phyloP scores from a whole-genome alignment of 2,329 filamentous ascomycete species.

The Ceratocystis lukuohia region DNA sequence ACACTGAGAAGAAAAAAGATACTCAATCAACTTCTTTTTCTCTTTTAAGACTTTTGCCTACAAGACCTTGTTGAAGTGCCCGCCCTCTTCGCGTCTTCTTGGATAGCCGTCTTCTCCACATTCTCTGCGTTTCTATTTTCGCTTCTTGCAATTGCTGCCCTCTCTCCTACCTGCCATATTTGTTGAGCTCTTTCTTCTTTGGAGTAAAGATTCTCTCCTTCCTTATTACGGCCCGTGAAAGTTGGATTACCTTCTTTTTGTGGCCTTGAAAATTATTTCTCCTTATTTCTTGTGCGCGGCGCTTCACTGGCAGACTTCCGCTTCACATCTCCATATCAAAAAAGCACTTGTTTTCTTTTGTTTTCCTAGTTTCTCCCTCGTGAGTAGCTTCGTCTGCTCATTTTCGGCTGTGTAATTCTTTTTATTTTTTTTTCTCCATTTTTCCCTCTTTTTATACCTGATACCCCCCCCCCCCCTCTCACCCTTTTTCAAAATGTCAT shows the following conservation, averaged over 20 bases:
- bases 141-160: slow-evolving; percentile 6
- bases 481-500: slow-evolving; percentile 24
- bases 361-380: background rate
- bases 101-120: slow-evolving; percentile 12
- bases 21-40: background rate
- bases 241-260: background rate
- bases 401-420: background rate
- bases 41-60: background rate
- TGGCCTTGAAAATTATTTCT: background rate
- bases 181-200: slow-evolving; percentile 10
- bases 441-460: background rate
- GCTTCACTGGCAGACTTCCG: slow-evolving; percentile 4
- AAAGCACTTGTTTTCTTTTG: slow-evolving; percentile 10
- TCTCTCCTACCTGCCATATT: slow-evolving; percentile 15
- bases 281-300: background rate
- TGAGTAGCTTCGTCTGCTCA: background rate
- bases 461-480: background rate
- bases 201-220: background rate
- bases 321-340: slow-evolving; percentile 13
- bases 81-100: background rate
- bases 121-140: slow-evolving; percentile 13
- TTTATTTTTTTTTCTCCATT: background rate
- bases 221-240: background rate
- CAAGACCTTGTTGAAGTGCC: background rate
- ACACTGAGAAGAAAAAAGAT: slow-evolving; percentile 12